These are phyloP conservation scores for Wallacemonas rigidus DNA, from an alignment of 208 protist genomes.

Conservation along the genomic window DNA sequence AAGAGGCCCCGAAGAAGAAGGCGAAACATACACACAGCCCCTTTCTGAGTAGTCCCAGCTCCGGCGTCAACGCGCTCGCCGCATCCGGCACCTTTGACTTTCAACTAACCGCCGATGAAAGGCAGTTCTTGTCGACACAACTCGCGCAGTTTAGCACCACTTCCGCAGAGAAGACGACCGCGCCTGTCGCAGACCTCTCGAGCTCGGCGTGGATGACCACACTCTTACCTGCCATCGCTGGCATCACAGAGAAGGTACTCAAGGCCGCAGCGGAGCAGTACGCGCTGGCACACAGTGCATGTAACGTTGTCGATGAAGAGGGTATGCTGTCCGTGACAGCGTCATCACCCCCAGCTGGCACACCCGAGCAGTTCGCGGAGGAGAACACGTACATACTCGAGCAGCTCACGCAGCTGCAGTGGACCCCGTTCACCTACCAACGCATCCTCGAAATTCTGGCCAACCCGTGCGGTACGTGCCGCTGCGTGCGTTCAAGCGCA, in stretches of 20 bases:
- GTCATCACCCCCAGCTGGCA: constrained; percentile 34
- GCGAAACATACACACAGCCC: constrained; percentile 15
- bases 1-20: constrained; percentile 13
- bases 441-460: constrained; percentile 74
- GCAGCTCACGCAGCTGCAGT: constrained; percentile 63
- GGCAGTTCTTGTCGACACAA: constrained; percentile 26
- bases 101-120: constrained; percentile 38
- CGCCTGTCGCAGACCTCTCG: background rate
- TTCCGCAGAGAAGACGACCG: background rate
- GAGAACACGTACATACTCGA: constrained; percentile 82
- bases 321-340: background rate
- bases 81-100: constrained; percentile 19
- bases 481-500: background rate
- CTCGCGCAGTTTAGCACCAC: constrained; percentile 12
- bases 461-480: constrained; percentile 42
- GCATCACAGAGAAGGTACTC: constrained; percentile 56
- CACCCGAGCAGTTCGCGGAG: constrained; percentile 59
- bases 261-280: constrained; percentile 47
- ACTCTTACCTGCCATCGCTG: constrained; percentile 25
- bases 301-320: background rate
- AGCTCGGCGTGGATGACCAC: constrained; percentile 8
- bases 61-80: background rate
- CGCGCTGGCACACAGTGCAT: background rate
- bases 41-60: background rate
- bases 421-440: constrained; percentile 74